These are phyloP conservation scores for Solanum clarkiae DNA, from an alignment of 257 asterid genomes.

Conservation along the genomic window DNA sequence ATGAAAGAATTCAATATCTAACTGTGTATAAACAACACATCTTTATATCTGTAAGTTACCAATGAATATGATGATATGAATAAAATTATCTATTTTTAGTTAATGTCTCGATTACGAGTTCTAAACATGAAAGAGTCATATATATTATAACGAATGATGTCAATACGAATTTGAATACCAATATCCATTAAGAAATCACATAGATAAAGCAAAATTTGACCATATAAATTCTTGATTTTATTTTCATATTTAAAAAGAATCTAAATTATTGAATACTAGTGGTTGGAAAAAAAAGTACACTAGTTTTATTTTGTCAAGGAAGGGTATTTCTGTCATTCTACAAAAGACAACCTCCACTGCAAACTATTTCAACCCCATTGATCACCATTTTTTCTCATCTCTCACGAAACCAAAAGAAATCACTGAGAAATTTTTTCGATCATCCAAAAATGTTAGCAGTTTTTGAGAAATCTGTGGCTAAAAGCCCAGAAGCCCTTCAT, in stretches of 20 bases:
- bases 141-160: no score
- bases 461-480: slow-evolving; percentile 4
- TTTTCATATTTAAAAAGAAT: background rate
- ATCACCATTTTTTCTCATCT: background rate
- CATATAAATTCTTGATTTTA: background rate
- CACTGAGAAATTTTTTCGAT: background rate
- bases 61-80: rapidly evolving
- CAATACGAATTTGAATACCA: no score
- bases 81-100: background rate
- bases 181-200: background rate
- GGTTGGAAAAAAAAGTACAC: no score
- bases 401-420: background rate
- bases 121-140: no score
- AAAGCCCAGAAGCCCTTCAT: slow-evolving; percentile 82
- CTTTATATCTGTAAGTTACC: background rate
- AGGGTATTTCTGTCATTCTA: slow-evolving; percentile 2
- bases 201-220: background rate
- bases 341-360: background rate
- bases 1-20: no score
- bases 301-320: background rate
- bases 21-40: background rate
- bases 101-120: background rate
- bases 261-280: background rate
- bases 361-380: background rate
- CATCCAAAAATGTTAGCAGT: slow-evolving; percentile 22